Percentiles rank a stretch among this genome's conserved stretches.
Conservation (phyloP, 805 yeast species). For the Ogataea neopini region DNA sequence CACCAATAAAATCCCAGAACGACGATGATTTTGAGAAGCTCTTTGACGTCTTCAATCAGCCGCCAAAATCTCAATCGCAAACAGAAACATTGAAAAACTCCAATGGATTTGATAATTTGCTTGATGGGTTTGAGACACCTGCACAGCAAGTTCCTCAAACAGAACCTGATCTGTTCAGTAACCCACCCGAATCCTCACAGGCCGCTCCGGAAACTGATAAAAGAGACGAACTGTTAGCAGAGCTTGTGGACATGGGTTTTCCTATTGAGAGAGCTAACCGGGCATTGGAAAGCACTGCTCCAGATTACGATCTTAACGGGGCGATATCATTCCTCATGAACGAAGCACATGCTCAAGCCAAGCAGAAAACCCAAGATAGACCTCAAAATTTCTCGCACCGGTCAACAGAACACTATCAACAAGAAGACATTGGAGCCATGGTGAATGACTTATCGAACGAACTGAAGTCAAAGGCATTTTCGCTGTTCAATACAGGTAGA, state of each 20-base stretch:
- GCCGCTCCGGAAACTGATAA: slow-evolving; percentile 12
- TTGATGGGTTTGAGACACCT: slow-evolving; percentile 5
- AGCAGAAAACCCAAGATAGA: slow-evolving; percentile 8
- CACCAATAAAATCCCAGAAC: slow-evolving; percentile 1
- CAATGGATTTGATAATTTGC: not conserved
- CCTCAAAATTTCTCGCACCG: not conserved
- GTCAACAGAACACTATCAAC: not conserved
- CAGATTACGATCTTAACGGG: slow-evolving; percentile 58
- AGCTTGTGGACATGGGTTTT: slow-evolving; percentile 80
- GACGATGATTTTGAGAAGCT: slow-evolving; percentile 22
- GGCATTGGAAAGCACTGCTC: slow-evolving; percentile 54
- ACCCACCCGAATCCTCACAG: not conserved
- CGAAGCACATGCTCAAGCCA: slow-evolving; percentile 47
- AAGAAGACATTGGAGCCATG: slow-evolving; percentile 39
- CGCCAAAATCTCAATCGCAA: slow-evolving; percentile 2
- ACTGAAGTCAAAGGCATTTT: slow-evolving; percentile 59
- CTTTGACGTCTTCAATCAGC: slow-evolving; percentile 24
- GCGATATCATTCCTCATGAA: slow-evolving; percentile 70
- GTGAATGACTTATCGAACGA: slow-evolving; percentile 58
- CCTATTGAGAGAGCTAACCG: slow-evolving; percentile 55
- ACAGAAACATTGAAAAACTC: not conserved
- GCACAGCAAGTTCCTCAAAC: slow-evolving; percentile 1
- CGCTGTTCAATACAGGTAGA: slow-evolving; percentile 57
- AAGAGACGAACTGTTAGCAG: slow-evolving; percentile 59
- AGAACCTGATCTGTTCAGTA: not conserved